These are phyloP conservation scores for Brassica napus DNA, from an alignment of 345 rosid genomes.

Conservation along the genomic window DNA sequence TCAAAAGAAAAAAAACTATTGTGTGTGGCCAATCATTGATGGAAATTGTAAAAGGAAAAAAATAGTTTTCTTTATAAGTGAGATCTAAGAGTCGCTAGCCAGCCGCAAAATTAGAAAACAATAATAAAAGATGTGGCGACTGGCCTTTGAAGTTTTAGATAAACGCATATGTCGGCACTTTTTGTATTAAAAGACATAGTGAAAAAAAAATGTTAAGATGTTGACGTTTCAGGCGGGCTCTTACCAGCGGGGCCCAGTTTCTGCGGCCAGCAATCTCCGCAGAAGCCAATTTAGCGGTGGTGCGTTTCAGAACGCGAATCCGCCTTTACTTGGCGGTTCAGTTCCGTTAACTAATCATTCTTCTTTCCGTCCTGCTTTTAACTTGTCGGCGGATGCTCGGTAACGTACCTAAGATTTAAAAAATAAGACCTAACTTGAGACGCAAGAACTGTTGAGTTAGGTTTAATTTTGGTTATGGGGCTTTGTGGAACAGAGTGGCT, in stretches of 20 bases:
- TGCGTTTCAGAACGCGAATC: conserved; percentile 15
- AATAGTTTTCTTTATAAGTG: neutral
- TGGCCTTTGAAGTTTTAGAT: conserved; percentile 13
- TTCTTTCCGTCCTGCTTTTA: conserved; percentile 2
- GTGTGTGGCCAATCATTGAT: conserved; percentile 19
- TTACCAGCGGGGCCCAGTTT: conserved; percentile 25
- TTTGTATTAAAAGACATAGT: neutral
- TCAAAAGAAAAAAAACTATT: neutral
- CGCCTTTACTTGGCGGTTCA: conserved; percentile 37
- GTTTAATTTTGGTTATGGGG: neutral
- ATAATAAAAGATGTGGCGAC: conserved; percentile 14
- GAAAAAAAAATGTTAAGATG: neutral
- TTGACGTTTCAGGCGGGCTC: conserved; percentile 25
- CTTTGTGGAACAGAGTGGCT: conserved; percentile 42
- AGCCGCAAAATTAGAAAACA: conserved; percentile 18
- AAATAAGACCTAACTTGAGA: neutral
- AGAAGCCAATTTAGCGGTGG: neutral
- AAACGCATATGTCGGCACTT: neutral
- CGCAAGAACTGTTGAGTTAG: neutral
- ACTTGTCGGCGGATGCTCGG: conserved; percentile 20
- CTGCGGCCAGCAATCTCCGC: conserved; percentile 1
- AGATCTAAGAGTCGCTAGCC: neutral
- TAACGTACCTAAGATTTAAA: neutral
- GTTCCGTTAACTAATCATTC: conserved; percentile 31
- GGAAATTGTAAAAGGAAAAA: neutral